Percentiles rank a stretch among this genome's conserved stretches.
phyloP scores from a whole-genome alignment of 495 filamentous ascomycete genomes.

The Amphirosellinia nigrospora region DNA sequence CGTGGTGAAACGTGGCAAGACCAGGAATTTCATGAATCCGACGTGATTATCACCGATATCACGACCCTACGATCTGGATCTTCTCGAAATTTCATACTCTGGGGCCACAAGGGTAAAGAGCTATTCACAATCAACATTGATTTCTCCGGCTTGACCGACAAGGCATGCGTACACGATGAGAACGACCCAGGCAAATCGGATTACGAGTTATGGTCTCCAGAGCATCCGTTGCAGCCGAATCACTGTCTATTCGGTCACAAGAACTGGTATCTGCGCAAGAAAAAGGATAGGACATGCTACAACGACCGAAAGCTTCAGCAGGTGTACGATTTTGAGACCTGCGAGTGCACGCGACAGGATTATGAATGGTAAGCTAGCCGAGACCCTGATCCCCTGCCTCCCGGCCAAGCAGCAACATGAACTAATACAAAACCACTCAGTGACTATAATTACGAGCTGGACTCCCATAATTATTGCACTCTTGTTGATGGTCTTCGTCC shows the following conservation, averaged over 20 bases:
- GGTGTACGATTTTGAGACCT: constrained; percentile 72
- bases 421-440: constrained; percentile 50
- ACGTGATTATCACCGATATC: constrained; percentile 75
- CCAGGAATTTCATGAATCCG: constrained; percentile 72
- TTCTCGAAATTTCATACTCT: constrained; percentile 87
- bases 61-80: constrained; percentile 88
- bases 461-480: constrained; percentile 73
- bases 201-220: constrained; percentile 84
- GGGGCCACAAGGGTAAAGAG: constrained; percentile 67
- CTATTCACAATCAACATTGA: constrained; percentile 81
- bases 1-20: constrained; percentile 77
- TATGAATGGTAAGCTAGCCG: constrained; percentile 82
- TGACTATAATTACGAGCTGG: constrained; percentile 91
- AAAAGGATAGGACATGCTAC: constrained; percentile 71
- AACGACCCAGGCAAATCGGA: constrained; percentile 62
- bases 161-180: constrained; percentile 72
- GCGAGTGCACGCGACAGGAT: constrained; percentile 80
- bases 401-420: neutral
- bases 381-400: neutral
- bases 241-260: constrained; percentile 93
- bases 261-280: constrained; percentile 90
- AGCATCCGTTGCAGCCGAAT: constrained; percentile 73
- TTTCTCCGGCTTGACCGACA: constrained; percentile 77
- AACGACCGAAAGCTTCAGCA: constrained; percentile 72
- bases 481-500: constrained; percentile 73